Conservation (phyloP, 495 filamentous ascomycete genomes). For the Aspergillus homomorphus region DNA sequence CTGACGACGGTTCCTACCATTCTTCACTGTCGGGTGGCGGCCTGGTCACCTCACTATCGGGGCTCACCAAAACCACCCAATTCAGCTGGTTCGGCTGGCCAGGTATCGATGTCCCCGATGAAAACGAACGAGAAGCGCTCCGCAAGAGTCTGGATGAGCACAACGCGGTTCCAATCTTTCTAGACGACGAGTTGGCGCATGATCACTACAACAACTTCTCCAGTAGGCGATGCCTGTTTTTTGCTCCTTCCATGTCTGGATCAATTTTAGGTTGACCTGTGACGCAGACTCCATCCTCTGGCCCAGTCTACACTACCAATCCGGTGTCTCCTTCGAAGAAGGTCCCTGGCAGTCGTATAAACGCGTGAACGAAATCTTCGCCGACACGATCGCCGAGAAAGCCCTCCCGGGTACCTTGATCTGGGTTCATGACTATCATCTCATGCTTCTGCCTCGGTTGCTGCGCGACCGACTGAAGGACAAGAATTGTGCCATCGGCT, state of each 20-base stretch:
- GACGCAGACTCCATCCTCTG: conserved; percentile 84
- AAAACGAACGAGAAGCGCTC: conserved; percentile 44
- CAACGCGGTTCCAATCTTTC: conserved; percentile 52
- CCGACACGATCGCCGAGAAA: conserved; percentile 67
- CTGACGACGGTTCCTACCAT: conserved; percentile 67
- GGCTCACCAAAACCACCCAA: conserved; percentile 76
- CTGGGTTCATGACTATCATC: conserved; percentile 96
- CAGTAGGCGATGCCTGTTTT: conserved; percentile 27
- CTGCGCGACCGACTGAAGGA: conserved; percentile 70
- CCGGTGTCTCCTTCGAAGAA: conserved; percentile 86
- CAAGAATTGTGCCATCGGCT: conserved; percentile 84
- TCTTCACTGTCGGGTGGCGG: conserved; percentile 86
- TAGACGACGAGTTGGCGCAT: conserved; percentile 52
- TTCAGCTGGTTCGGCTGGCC: conserved; percentile 97
- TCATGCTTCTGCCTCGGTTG: conserved; percentile 87
- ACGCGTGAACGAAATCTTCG: conserved; percentile 83
- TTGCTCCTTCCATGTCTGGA: not conserved
- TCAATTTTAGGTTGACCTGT: not conserved
- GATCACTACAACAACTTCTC: conserved; percentile 62
- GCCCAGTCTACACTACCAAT: conserved; percentile 95
- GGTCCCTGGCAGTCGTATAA: conserved; percentile 81
- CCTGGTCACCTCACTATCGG: conserved; percentile 80
- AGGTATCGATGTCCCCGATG: conserved; percentile 57
- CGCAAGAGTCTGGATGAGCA: conserved; percentile 43
- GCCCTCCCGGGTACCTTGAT: conserved; percentile 78